These are phyloP conservation scores for Rhytidhysteron rufulum DNA, from an alignment of 2,329 filamentous ascomycete genomes.

Conservation along the genomic window DNA sequence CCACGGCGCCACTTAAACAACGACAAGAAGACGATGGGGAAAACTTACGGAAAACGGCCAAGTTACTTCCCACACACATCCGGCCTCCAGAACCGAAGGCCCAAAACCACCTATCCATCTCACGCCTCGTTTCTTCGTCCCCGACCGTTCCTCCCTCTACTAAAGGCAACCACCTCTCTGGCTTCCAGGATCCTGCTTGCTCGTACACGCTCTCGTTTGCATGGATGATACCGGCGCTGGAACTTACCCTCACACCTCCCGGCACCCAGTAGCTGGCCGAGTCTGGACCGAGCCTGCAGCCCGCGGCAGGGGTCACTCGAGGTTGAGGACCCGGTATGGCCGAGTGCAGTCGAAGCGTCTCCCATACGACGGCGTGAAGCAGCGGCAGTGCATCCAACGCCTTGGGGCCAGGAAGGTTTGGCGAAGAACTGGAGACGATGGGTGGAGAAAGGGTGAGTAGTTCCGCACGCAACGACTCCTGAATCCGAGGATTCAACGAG, in stretches of 20 bases:
- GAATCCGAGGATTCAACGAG: conserved; percentile 28
- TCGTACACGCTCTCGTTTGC: conserved; percentile 44
- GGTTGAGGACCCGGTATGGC: conserved; percentile 62
- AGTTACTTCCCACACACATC: conserved; percentile 49
- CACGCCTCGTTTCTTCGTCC: conserved; percentile 22
- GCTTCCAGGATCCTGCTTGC: conserved; percentile 36
- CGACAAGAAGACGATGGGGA: conserved; percentile 5
- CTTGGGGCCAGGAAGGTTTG: conserved; percentile 37
- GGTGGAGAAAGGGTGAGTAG: conserved; percentile 28
- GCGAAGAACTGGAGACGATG: conserved; percentile 18
- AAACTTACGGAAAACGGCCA: conserved; percentile 45
- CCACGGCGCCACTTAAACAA: background rate
- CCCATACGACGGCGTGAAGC: conserved; percentile 57
- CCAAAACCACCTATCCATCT: conserved; percentile 51
- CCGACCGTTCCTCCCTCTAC: conserved; percentile 6
- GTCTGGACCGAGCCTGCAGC: conserved; percentile 38
- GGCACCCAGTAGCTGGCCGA: conserved; percentile 35
- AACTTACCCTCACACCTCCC: conserved; percentile 41
- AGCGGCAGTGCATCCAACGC: conserved; percentile 47
- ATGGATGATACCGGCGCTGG: conserved; percentile 46
- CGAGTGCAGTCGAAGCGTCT: conserved; percentile 59
- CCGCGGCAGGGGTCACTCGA: conserved; percentile 46
- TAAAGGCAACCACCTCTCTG: conserved; percentile 41
- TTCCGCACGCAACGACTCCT: conserved; percentile 41
- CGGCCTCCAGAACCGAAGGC: conserved; percentile 47